These are phyloP conservation scores for Crithidia mellificae DNA, from an alignment of 208 protist species.

Conservation along the genomic window DNA sequence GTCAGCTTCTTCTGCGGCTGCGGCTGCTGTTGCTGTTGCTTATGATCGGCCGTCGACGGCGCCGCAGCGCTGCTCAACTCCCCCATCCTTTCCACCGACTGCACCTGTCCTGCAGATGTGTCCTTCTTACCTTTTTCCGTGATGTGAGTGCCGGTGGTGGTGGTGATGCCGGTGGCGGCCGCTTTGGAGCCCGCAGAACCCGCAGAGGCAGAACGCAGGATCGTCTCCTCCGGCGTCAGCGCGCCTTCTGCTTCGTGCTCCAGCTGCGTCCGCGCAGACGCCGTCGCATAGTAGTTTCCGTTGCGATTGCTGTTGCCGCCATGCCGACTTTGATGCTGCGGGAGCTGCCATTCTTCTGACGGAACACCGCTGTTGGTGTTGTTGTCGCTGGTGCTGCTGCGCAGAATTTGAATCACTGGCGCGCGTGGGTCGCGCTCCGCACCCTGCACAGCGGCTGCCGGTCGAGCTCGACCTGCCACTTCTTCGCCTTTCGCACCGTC, in stretches of 20 bases:
- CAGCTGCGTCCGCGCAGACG: constrained; percentile 2
- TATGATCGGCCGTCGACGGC: no score
- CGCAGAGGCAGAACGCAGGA: not conserved
- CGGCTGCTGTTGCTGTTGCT: not conserved
- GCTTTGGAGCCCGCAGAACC: no score
- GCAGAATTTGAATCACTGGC: not conserved
- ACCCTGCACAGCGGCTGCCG: not conserved
- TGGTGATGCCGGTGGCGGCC: no score
- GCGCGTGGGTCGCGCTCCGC: not conserved
- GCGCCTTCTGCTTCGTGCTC: not conserved
- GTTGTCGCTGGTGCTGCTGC: not conserved
- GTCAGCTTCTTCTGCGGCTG: not conserved
- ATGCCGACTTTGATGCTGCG: not conserved
- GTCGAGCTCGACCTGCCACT: no score
- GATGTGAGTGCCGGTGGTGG: no score
- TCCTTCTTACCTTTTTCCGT: no score
- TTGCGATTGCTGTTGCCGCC: not conserved
- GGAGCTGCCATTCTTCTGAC: not conserved
- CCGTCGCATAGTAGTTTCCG: not conserved
- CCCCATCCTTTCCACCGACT: no score
- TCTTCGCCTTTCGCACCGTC: not conserved
- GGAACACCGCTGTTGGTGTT: no score
- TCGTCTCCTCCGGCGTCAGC: not conserved
- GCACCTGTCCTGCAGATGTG: no score
- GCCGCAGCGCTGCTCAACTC: no score